Conservation (phyloP, 2,329 filamentous ascomycete genomes). For the Lachnellula arida region DNA sequence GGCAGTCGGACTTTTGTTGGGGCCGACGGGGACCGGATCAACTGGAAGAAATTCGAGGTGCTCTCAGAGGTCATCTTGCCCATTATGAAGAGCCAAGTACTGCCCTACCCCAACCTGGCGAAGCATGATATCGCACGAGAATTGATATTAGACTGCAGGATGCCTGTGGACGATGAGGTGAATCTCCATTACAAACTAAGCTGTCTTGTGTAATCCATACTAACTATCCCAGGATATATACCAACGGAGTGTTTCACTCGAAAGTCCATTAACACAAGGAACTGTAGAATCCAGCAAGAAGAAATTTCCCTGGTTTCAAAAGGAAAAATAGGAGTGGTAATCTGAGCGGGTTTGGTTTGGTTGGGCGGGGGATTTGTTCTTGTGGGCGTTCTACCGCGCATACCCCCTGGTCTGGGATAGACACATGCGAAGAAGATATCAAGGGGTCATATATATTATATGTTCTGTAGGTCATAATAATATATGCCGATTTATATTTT, state of each 20-base stretch:
- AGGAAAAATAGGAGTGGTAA: constrained; percentile 18
- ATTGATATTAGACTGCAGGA: constrained; percentile 74
- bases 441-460: not conserved
- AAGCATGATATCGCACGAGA: constrained; percentile 67
- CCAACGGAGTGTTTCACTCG: constrained; percentile 55
- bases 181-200: constrained; percentile 32
- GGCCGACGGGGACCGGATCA: constrained; percentile 68
- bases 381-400: not conserved
- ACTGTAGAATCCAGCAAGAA: constrained; percentile 51
- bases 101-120: constrained; percentile 68
- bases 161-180: constrained; percentile 85
- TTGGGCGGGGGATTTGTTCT: not conserved
- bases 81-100: constrained; percentile 86
- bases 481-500: not conserved
- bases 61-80: constrained; percentile 87
- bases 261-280: constrained; percentile 45
- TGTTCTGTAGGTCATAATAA: not conserved
- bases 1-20: constrained; percentile 88
- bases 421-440: not conserved
- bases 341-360: not conserved
- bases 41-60: constrained; percentile 98
- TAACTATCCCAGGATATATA: constrained; percentile 53
- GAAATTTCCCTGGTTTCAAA: constrained; percentile 60
- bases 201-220: not conserved
- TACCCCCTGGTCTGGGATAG: not conserved